phyloP scores from a whole-genome alignment of 257 asterid species.

The Solanum appendiculatum region DNA sequence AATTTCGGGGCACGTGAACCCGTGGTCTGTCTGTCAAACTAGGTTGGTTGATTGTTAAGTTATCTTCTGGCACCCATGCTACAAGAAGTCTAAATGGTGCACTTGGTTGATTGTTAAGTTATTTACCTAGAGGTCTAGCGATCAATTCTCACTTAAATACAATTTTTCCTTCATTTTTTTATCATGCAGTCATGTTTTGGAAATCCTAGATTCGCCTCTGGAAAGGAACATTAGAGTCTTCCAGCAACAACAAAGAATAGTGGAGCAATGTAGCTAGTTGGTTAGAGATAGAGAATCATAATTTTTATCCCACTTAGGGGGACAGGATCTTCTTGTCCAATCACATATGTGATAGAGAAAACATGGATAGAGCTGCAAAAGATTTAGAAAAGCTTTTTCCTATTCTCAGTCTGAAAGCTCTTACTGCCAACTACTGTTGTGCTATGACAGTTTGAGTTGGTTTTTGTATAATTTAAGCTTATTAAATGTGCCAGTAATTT shows the following conservation, averaged over 20 bases:
- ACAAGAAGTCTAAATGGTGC: too few relatives aligned
- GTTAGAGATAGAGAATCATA: not conserved
- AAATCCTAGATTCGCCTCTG: too few relatives aligned
- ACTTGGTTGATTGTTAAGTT: too few relatives aligned
- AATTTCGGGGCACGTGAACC: too few relatives aligned
- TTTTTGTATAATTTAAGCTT: not conserved
- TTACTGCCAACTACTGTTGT: not conserved
- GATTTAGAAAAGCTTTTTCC: not conserved
- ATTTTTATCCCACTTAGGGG: not conserved
- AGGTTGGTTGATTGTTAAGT: too few relatives aligned
- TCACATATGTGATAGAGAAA: not conserved
- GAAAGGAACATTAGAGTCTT: not conserved
- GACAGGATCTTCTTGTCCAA: not conserved
- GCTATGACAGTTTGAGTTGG: not conserved
- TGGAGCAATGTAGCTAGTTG: not conserved
- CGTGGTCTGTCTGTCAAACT: too few relatives aligned
- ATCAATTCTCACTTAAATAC: too few relatives aligned
- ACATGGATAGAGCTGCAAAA: not conserved
- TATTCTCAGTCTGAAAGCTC: not conserved
- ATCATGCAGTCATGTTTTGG: too few relatives aligned
- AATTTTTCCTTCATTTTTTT: too few relatives aligned
- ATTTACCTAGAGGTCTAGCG: too few relatives aligned
- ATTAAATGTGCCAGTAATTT: not conserved
- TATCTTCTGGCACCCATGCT: too few relatives aligned
- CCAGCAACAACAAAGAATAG: not conserved